Conservation (phyloP, 2,329 filamentous ascomycete species). For the Cercospora brassicicola region DNA sequence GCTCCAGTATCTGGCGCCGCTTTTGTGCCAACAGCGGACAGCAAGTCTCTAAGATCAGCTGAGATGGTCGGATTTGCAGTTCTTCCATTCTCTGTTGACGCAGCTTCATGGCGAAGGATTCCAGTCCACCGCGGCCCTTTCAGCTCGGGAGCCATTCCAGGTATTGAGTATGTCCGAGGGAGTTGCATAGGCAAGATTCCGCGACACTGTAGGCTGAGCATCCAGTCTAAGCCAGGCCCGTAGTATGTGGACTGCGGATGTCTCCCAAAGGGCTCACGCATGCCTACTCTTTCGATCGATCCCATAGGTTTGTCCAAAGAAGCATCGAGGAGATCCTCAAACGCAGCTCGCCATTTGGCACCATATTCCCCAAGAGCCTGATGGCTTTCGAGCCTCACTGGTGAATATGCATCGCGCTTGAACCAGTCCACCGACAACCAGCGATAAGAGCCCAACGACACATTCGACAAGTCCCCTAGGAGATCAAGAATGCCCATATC, state of each 20-base stretch:
- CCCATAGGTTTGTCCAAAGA: conserved; percentile 39
- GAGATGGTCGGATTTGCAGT: not conserved
- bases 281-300: conserved; percentile 25
- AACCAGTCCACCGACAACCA: conserved; percentile 43
- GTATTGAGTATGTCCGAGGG: conserved; percentile 17
- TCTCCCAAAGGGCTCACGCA: conserved; percentile 20
- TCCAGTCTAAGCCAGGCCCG: conserved; percentile 40
- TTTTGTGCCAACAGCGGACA: conserved; percentile 22
- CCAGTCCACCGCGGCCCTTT: not conserved
- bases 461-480: conserved; percentile 26
- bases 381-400: conserved; percentile 54
- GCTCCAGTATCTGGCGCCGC: conserved; percentile 19
- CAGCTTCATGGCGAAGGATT: not conserved
- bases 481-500: conserved; percentile 24
- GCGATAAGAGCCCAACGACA: conserved; percentile 11
- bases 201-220: conserved; percentile 40
- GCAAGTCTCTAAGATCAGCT: conserved; percentile 23
- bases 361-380: conserved; percentile 38
- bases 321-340: conserved; percentile 58
- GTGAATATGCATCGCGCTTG: conserved; percentile 54
- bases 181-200: conserved; percentile 39
- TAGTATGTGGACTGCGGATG: conserved; percentile 28
- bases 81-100: not conserved
- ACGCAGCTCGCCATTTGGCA: conserved; percentile 57
- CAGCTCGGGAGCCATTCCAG: not conserved